phyloP scores from a whole-genome alignment of 78 protist genomes.

The Dictyostelium discoideum region DNA sequence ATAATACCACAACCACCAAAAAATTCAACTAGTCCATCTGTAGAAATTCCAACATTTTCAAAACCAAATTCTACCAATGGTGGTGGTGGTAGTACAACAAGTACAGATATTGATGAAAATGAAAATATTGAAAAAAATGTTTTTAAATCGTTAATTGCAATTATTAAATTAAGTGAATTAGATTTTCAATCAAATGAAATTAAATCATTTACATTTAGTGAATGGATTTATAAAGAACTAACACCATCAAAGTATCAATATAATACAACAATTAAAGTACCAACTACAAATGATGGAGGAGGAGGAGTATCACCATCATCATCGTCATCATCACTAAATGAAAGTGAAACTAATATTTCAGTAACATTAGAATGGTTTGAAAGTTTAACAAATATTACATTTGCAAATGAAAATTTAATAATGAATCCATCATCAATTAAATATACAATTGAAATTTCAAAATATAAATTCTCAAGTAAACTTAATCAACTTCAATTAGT shows the following conservation, averaged over 20 bases:
- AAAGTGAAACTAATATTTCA: not conserved
- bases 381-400: not conserved
- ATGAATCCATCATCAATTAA: conserved; percentile 3
- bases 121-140: not conserved
- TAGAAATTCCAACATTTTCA: not conserved
- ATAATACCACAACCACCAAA: not conserved
- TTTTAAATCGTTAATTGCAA: not conserved
- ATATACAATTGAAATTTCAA: not conserved
- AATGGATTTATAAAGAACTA: not conserved
- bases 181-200: not conserved
- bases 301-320: not conserved
- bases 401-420: not conserved
- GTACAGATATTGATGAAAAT: not conserved
- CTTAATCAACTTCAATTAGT: not conserved
- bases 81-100: not conserved
- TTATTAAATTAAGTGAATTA: not conserved
- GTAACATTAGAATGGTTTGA: not conserved
- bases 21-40: not conserved
- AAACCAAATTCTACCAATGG: not conserved
- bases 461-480: not conserved
- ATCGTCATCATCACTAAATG: not conserved
- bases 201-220: not conserved
- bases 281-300: not conserved
- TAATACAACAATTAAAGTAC: not conserved
- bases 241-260: not conserved